A percentile compares a stretch with the other conserved stretches of the same genome.
These are phyloP conservation scores for Lactuca saligna DNA, from an alignment of 129 eudicot genomes.

Conservation along the genomic window DNA sequence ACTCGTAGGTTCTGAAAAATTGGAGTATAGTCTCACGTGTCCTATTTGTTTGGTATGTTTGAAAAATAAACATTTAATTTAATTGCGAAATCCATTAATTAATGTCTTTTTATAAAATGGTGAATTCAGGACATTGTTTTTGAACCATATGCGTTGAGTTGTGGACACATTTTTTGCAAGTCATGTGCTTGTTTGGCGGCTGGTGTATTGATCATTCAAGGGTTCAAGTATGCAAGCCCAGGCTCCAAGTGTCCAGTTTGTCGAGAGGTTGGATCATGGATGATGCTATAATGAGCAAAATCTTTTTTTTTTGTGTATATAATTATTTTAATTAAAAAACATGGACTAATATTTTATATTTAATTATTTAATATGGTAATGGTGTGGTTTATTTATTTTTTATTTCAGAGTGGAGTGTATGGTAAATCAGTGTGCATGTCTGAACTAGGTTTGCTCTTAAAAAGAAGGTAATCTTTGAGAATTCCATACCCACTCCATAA, in stretches of 20 bases:
- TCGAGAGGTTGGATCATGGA: conserved; percentile 40
- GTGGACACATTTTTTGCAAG: conserved; percentile 63
- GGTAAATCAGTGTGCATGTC: conserved; percentile 45
- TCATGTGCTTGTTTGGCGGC: conserved; percentile 58
- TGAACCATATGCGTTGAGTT: conserved; percentile 50
- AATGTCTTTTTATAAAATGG: too few species aligned
- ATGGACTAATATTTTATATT: background rate
- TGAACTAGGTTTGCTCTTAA: conserved; percentile 52
- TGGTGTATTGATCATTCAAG: conserved; percentile 43
- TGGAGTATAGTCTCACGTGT: conserved; percentile 49
- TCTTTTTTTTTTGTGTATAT: background rate
- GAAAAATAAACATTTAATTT: background rate
- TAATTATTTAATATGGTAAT: background rate
- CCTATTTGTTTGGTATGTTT: conserved; percentile 57
- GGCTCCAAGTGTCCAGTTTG: conserved; percentile 54
- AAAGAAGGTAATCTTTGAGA: conserved; percentile 37
- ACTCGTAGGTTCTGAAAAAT: conserved; percentile 38
- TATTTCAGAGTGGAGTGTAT: conserved; percentile 52
- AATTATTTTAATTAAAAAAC: too few species aligned
- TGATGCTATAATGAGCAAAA: background rate
- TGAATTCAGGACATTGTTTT: conserved; percentile 46
- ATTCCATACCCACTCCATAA: too few species aligned
- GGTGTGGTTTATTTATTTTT: background rate
- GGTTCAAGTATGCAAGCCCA: conserved; percentile 36
- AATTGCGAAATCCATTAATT: background rate